A percentile compares a stretch with the other conserved stretches of the same genome.
phyloP scores from a whole-genome alignment of 2,329 filamentous ascomycete species.

The Venturiaceae sp. region DNA sequence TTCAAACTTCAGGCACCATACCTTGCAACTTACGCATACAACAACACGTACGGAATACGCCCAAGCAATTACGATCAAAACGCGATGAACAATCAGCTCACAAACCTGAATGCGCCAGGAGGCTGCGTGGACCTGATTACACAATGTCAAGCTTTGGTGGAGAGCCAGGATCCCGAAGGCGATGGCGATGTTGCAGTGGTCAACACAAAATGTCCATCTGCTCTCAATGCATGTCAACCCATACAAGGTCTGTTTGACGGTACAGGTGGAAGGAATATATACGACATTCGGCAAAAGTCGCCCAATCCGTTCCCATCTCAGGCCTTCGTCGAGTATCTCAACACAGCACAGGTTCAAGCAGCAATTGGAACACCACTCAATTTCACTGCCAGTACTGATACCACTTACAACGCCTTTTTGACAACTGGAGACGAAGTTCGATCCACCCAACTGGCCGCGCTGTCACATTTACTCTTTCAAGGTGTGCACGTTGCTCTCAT shows the following conservation, averaged over 20 bases:
- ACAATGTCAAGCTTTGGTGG: slow-evolving; percentile 22
- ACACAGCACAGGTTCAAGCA: slow-evolving; percentile 33
- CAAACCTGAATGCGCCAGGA: slow-evolving; percentile 33
- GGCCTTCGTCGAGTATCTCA: slow-evolving; percentile 42
- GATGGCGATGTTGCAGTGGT: slow-evolving; percentile 21
- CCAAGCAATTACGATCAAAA: slow-evolving; percentile 41
- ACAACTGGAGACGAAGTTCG: slow-evolving; percentile 34
- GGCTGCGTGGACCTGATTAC: slow-evolving; percentile 42
- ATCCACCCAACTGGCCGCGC: slow-evolving; percentile 26
- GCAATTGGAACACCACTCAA: slow-evolving; percentile 42
- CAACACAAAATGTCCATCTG: slow-evolving; percentile 20
- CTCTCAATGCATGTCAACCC: slow-evolving; percentile 9
- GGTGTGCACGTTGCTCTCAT: slow-evolving; percentile 54
- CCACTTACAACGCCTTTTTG: slow-evolving; percentile 31
- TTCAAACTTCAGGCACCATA: slow-evolving; percentile 49
- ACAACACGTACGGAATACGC: slow-evolving; percentile 57
- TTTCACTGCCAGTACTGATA: slow-evolving; percentile 32
- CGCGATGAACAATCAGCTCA: slow-evolving; percentile 36
- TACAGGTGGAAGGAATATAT: slow-evolving; percentile 24
- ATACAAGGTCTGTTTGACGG: neutral
- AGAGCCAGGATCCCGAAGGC: slow-evolving; percentile 21
- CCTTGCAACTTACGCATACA: slow-evolving; percentile 47
- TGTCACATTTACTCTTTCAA: slow-evolving; percentile 30
- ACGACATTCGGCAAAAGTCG: slow-evolving; percentile 33
- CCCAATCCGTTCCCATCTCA: slow-evolving; percentile 27